Conservation (phyloP, 148 eudicot genomes). For the Silene uniflora region DNA sequence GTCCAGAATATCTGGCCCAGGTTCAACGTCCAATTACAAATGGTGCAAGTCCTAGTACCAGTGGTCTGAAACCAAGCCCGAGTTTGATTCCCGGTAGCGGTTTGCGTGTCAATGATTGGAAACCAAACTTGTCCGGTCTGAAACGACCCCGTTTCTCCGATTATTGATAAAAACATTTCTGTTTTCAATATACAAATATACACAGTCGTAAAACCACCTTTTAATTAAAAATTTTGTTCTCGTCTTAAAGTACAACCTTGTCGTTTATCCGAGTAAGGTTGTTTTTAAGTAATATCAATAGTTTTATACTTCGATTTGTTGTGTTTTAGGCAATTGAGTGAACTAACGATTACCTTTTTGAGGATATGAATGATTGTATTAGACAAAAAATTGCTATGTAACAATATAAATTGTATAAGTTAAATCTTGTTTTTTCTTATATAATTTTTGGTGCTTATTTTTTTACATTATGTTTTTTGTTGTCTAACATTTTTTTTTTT, state of each 20-base stretch:
- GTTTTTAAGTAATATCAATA: background rate
- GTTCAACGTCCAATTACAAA: background rate
- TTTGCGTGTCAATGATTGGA: background rate
- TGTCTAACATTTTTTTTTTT: no score
- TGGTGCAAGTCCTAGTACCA: conserved; percentile 4
- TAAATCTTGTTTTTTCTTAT: no score
- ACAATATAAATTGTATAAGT: no score
- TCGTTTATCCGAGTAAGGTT: no score
- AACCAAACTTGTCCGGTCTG: background rate
- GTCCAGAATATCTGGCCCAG: background rate
- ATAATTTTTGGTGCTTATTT: no score
- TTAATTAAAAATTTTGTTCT: no score
- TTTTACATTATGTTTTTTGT: no score
- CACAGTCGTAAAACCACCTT: no score
- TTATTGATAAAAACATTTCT: background rate
- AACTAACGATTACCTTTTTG: background rate
- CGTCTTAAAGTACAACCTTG: no score
- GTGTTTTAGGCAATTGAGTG: background rate
- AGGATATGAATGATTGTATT: background rate
- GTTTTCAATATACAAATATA: background rate
- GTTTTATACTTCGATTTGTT: background rate
- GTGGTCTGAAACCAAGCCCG: background rate
- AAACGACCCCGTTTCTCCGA: background rate
- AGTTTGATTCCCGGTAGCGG: background rate
- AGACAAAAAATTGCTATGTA: no score